These are phyloP conservation scores for Penicillium subrubescens DNA, from an alignment of 495 filamentous ascomycete species.

Conservation along the genomic window DNA sequence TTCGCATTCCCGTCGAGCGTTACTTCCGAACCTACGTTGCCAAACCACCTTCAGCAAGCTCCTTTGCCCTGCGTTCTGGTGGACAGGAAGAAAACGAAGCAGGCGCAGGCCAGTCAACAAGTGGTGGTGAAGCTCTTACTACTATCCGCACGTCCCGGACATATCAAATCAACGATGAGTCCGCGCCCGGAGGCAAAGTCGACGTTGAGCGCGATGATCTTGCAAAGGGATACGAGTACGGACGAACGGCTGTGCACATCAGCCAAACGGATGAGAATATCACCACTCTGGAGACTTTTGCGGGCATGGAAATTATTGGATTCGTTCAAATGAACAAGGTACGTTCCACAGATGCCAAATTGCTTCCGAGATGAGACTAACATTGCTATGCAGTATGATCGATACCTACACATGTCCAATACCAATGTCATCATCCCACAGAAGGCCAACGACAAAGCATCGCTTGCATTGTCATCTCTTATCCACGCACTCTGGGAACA, in stretches of 20 bases:
- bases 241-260: conserved; percentile 87
- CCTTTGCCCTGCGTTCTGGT: conserved; percentile 61
- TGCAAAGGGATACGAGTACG: conserved; percentile 93
- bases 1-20: conserved; percentile 85
- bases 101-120: conserved; percentile 39
- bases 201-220: conserved; percentile 84
- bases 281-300: conserved; percentile 74
- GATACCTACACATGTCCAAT: conserved; percentile 81
- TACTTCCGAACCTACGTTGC: conserved; percentile 83
- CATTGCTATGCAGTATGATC: conserved; percentile 63
- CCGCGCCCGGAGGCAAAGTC: conserved; percentile 74
- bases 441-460: conserved; percentile 71
- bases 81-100: conserved; percentile 52
- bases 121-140: conserved; percentile 50
- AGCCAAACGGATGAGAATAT: conserved; percentile 79
- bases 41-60: conserved; percentile 70
- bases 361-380: conserved; percentile 14
- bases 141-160: conserved; percentile 69
- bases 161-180: conserved; percentile 78
- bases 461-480: conserved; percentile 83
- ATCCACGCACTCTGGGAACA: conserved; percentile 85
- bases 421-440: conserved; percentile 73
- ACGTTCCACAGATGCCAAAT: conserved; percentile 11
- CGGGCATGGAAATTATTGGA: conserved; percentile 78
- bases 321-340: conserved; percentile 80